These are phyloP conservation scores for Urtica urens DNA, from an alignment of 306 rosid species.

Conservation along the genomic window DNA sequence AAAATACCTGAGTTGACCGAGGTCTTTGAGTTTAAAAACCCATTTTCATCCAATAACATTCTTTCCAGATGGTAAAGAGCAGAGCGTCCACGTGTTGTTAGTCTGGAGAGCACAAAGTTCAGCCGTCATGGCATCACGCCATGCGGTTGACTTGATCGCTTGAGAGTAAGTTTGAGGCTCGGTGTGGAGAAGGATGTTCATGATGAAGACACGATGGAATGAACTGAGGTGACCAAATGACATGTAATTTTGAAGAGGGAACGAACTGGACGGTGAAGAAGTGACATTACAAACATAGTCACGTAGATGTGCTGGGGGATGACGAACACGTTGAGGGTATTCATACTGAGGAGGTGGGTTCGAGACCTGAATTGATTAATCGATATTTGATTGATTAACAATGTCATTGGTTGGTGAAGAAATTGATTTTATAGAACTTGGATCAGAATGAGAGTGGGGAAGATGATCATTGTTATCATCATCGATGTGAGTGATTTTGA, in stretches of 20 bases:
- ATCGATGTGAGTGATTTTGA: not conserved
- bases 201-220: not conserved
- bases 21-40: slow-evolving; percentile 2
- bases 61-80: not conserved
- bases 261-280: not conserved
- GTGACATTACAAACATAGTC: no score
- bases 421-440: no score
- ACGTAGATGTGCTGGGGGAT: not conserved
- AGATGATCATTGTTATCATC: no score
- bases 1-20: not conserved
- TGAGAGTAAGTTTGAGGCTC: no score
- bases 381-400: no score
- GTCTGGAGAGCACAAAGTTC: not conserved
- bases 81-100: no score
- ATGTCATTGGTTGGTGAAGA: no score
- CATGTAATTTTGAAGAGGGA: no score
- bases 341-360: no score
- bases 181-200: not conserved
- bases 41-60: not conserved
- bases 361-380: not conserved
- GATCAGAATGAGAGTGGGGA: no score
- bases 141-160: no score
- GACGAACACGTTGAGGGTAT: slow-evolving; percentile 1
- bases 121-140: not conserved
- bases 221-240: not conserved